These are phyloP conservation scores for Prunus persica DNA, from an alignment of 306 rosid genomes.

Conservation along the genomic window Prunus_persica_NCBIv2 NC_034014.1:6181501-6182000, in stretches of 20 bases:
- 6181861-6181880: not conserved
- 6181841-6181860: conserved; percentile 67
- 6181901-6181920: not conserved
- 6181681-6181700: not conserved
- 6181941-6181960: not conserved
- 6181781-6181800: conserved; percentile 59
- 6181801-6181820: conserved; percentile 60
- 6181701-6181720: too few species aligned
- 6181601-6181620: conserved; percentile 48
- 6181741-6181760: not conserved
- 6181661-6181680: conserved; percentile 18
- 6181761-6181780: conserved; percentile 50
- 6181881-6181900: not conserved
- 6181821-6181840: conserved; percentile 85
- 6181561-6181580: not conserved
- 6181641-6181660: conserved; percentile 93
- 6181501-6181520: not conserved
- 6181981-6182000: conserved; percentile 63
- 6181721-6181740: too few species aligned
- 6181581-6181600: not conserved
- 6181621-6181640: conserved; percentile 71
- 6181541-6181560: not conserved
- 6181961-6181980: conserved; percentile 85
- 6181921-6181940: not conserved
- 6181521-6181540: not conserved